Conservation (phyloP, 306 rosid species). For the Lathyrus sativus region DNA sequence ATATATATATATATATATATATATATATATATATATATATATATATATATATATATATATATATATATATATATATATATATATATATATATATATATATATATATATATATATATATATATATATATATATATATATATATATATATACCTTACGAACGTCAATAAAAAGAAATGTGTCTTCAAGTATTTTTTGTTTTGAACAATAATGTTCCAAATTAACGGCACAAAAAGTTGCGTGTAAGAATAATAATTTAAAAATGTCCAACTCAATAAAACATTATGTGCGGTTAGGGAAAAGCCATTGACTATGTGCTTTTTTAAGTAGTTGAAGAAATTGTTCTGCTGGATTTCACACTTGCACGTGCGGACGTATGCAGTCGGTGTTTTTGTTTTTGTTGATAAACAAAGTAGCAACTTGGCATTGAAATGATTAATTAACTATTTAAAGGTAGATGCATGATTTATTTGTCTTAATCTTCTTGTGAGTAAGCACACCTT, state of each 20-base stretch:
- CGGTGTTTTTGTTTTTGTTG: too few species aligned
- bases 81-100: too few species aligned
- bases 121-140: too few species aligned
- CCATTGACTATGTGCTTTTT: conserved; percentile 19
- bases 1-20: too few species aligned
- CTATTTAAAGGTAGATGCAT: not conserved
- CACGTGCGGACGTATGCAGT: not conserved
- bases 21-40: too few species aligned
- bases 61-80: too few species aligned
- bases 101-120: too few species aligned
- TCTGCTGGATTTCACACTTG: not conserved
- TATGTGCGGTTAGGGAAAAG: conserved; percentile 9
- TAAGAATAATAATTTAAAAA: conserved; percentile 5
- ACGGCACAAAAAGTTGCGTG: conserved; percentile 35
- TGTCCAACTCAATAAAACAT: conserved; percentile 28
- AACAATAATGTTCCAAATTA: not conserved
- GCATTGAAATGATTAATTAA: too few species aligned
- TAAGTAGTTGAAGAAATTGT: not conserved
- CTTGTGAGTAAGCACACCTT: not conserved
- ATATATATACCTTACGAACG: too few species aligned
- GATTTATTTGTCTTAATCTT: not conserved
- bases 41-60: too few species aligned
- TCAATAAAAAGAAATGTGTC: not conserved
- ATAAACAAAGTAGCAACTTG: too few species aligned
- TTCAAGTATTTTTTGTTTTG: not conserved